Evolutionary conservation across 176 grass and related monocot genomes (phyloP).

Genomic region (Phoenix roebelenii): DNA sequence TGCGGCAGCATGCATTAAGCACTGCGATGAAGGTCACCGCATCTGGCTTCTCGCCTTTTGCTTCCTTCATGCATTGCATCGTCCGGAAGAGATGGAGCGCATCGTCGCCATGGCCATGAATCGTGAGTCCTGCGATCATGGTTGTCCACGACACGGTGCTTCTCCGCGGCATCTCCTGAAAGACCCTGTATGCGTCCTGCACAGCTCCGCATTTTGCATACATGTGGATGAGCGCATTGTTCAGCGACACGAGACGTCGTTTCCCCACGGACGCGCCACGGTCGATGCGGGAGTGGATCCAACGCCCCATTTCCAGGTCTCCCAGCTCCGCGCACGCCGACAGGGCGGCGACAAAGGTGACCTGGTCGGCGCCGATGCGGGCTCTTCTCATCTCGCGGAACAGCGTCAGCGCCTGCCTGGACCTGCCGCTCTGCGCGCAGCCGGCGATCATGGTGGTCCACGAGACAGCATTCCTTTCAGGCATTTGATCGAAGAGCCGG

Average conservation of each 20-base stretch:
- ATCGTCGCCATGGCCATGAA: constrained; percentile 33
- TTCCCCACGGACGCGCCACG: background rate
- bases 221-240: constrained; percentile 63
- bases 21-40: constrained; percentile 41
- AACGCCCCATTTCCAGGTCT: constrained; percentile 46
- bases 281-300: constrained; percentile 36
- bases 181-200: constrained; percentile 38
- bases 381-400: constrained; percentile 43
- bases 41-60: constrained; percentile 21
- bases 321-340: constrained; percentile 37
- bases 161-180: constrained; percentile 37
- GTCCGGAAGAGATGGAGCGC: constrained; percentile 41
- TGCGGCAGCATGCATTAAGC: constrained; percentile 34
- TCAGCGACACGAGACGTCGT: constrained; percentile 22
- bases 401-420: constrained; percentile 27
- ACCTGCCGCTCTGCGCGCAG: constrained; percentile 29
- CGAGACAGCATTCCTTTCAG: constrained; percentile 27
- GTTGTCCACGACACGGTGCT: constrained; percentile 61
- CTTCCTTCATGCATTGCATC: constrained; percentile 20
- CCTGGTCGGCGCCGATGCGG: constrained; percentile 29
- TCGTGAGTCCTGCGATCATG: constrained; percentile 54
- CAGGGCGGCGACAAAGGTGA: constrained; percentile 41
- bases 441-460: constrained; percentile 62
- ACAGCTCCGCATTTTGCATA: constrained; percentile 44
- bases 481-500: constrained; percentile 41